Evolutionary conservation across 164 flowering plant genomes (phyloP), one percentile per base, ranked within the genome.

Genomic region (Magnolia kwangsiensis): DNA sequence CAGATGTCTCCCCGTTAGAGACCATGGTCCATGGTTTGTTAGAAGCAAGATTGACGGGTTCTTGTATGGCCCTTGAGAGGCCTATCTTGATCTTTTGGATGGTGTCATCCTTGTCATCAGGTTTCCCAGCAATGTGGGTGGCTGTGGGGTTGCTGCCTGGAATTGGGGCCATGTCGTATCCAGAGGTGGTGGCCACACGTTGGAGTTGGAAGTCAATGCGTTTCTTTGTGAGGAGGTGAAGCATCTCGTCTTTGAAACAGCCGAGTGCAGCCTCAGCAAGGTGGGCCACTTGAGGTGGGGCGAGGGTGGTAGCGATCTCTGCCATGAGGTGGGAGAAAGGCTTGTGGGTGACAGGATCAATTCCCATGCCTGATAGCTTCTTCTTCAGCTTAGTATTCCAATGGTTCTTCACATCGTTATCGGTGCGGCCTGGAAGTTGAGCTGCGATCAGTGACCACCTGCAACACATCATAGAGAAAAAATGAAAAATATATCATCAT

Each of bases 211-310:
- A 87, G 72, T 92, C 93, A 0, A 93, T 81, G 2, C 91, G 94
- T 67, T 87, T 91, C 85, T 91, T 96, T 63, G 98, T 90, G 71
- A 96, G 89, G 3, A 93, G 92, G 79, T 95, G 99, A 63, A 95
- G 96, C 99, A 96, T 96, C 82, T 95, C 98, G 51, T 95, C 98
- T 75, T 95, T 95, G 83, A 93, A 95, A 87, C 98, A 95, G 59
- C 98, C 98, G 0, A 95, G 91, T 4, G 99, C 97, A 6, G 99
- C 99, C 82, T 95, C 99, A 1, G 99, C 93, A 1, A 95, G 90
- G 74, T 92, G 92, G 63, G 95, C 96, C 72, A 90, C 96, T 82
- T 96, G 98, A 1, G 99, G 98, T 45, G 97, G 97, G 0, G 94
- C 90, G 11, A 96, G 83, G 2, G 98, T 91, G 81, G 94, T 91